Conservation (phyloP, 495 filamentous ascomycete species). For the Penicillium cosmopolitanum region DNA sequence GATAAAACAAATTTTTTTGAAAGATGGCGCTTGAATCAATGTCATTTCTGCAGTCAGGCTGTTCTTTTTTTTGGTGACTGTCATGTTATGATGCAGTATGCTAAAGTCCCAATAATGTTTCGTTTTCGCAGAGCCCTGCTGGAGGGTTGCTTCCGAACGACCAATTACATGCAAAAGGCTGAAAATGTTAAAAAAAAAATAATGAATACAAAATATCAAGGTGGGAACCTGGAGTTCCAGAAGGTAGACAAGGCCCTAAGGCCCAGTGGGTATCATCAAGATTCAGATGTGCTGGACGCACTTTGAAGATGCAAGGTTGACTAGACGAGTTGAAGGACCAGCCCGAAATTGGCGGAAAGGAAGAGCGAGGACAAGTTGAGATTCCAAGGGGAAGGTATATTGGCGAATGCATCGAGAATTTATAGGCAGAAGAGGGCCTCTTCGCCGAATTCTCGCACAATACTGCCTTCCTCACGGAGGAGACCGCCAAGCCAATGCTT, state of each 20-base stretch:
- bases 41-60: slow-evolving; percentile 12
- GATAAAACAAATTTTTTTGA: background rate
- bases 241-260: slow-evolving; percentile 13
- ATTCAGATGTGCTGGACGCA: background rate
- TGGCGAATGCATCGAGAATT: slow-evolving; percentile 9
- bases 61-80: slow-evolving; percentile 13
- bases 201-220: slow-evolving; percentile 14
- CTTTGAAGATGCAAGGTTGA: background rate
- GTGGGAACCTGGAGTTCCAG: slow-evolving; percentile 9
- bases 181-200: slow-evolving; percentile 5
- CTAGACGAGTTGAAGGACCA: slow-evolving; percentile 6
- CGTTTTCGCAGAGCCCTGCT: background rate
- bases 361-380: background rate
- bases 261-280: slow-evolving; percentile 22
- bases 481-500: slow-evolving; percentile 62
- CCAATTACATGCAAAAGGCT: slow-evolving; percentile 20
- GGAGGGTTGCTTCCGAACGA: slow-evolving; percentile 10
- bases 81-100: slow-evolving; percentile 8
- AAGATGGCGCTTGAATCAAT: background rate
- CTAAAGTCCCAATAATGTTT: slow-evolving; percentile 8
- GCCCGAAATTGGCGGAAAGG: background rate
- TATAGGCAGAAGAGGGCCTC: slow-evolving; percentile 63
- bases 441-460: slow-evolving; percentile 63
- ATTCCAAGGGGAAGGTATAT: background rate
- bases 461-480: slow-evolving; percentile 59